Evolutionary conservation across 2,329 filamentous ascomycete species (phyloP), one percentile per base, ranked within the genome.

Genomic region (Aureobasidium sp.): DNA sequence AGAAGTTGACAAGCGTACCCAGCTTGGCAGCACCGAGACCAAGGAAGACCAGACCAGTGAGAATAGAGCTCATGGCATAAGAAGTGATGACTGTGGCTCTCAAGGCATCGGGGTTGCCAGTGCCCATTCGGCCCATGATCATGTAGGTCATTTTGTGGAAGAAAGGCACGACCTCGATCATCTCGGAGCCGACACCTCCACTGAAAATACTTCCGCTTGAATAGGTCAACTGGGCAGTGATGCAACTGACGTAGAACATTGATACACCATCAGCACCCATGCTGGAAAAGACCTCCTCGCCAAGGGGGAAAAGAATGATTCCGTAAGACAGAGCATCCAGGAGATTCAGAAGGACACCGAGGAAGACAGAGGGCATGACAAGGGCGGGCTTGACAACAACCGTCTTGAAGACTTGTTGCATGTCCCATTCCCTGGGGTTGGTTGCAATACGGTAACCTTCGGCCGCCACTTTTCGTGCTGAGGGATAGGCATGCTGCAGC

Each of bases 161-260:
- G 77, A 99, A 99, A 0, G 93, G 94, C 0, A 99, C 93, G 1
- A 97, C 93, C 76, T 99, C 94, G 67, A 97, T 99, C 86, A 99
- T 87, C 74, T 99, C 94, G 2, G 94, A 97, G 5, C 94, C 94
- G 63, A 99, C 86, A 3, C 90, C 91, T 16, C 94, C 93, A 66
- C 84, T 88, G 77, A 99, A 99, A 36, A 90, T 86, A 69, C 92
- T 97, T 0, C 91, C 89, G 3, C 86, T 86, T 0, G 93, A 97
- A 72, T 93, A 97, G 16, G 91, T 89, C 57, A 99, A 75, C 72
- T 99, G 94, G 0, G 94, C 89, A 44, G 97, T 83, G 65, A 99
- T 96, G 62, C 92, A 97, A 80, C 92, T 97, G 67, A 99, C 90
- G 73, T 97, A 99, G 77, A 97, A 99, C 75, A 99, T 97, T 0